Percentiles rank a stretch among this genome's conserved stretches.
Conservation (phyloP, 176 grass and related monocot species). For the Otatea glauca region DNA sequence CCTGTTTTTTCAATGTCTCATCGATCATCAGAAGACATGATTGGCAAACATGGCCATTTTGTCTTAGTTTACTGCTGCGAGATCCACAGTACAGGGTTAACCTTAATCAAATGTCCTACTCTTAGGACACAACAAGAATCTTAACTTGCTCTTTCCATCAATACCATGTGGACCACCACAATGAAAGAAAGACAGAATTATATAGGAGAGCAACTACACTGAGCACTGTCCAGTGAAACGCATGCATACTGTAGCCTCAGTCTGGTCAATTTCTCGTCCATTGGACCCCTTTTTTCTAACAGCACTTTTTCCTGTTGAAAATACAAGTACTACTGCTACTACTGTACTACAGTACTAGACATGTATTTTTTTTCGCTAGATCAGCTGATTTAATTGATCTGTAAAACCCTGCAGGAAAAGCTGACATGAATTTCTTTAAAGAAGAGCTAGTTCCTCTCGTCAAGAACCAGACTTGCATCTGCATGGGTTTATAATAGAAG, state of each 20-base stretch:
- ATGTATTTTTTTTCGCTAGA: not conserved
- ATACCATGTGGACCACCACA: conserved; percentile 42
- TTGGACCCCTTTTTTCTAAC: conserved; percentile 16
- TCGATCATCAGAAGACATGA: conserved; percentile 44
- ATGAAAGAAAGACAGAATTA: conserved; percentile 15
- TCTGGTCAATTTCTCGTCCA: conserved; percentile 53
- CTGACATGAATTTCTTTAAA: conserved; percentile 32
- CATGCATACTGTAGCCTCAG: conserved; percentile 28
- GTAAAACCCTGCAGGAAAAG: conserved; percentile 37
- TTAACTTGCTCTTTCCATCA: conserved; percentile 58
- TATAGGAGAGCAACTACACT: conserved; percentile 20
- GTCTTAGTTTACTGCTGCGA: conserved; percentile 42
- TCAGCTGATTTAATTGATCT: not conserved
- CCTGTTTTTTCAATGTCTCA: conserved; percentile 25
- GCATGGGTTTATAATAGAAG: conserved; percentile 43
- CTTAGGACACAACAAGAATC: conserved; percentile 63
- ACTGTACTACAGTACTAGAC: not conserved
- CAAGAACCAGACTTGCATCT: conserved; percentile 35
- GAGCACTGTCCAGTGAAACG: not conserved
- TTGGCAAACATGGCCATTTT: conserved; percentile 50
- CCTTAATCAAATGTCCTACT: conserved; percentile 57
- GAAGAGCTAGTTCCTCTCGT: not conserved
- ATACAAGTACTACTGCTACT: not conserved
- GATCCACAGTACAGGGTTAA: conserved; percentile 48
- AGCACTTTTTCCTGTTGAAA: conserved; percentile 11